Percentiles rank a stretch among this genome's conserved stretches.
Conservation (phyloP, 83 land plant species). For the Isoetes engelmannii region DNA sequence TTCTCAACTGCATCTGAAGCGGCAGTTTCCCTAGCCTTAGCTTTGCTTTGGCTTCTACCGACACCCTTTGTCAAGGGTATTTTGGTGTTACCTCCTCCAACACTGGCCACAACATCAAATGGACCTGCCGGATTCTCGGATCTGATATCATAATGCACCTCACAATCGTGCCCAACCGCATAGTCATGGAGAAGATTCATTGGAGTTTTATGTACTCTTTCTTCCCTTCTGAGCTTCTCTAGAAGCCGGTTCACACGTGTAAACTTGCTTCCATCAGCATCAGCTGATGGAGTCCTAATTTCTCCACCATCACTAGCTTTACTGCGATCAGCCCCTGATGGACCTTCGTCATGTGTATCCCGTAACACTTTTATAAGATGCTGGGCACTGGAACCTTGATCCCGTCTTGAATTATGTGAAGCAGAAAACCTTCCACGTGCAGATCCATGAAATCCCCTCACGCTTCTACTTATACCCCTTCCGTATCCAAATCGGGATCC, state of each 20-base stretch:
- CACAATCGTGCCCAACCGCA: conserved; percentile 19
- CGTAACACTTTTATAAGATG: too few relatives aligned
- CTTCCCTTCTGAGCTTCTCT: conserved; percentile 20
- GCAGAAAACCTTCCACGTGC: too few relatives aligned
- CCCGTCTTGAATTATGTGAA: too few relatives aligned
- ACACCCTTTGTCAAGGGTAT: conserved; percentile 15
- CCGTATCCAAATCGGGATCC: too few relatives aligned
- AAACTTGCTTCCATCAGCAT: too few relatives aligned
- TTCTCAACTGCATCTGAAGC: conserved; percentile 23
- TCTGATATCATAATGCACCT: conserved; percentile 18
- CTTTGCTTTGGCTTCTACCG: conserved; percentile 19
- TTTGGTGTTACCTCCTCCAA: neutral
- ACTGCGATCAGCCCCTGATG: too few relatives aligned
- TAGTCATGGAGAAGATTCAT: conserved; percentile 20
- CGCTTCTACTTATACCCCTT: too few relatives aligned
- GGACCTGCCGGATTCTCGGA: conserved; percentile 10
- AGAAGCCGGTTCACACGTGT: conserved; percentile 18
- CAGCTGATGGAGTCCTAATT: too few relatives aligned
- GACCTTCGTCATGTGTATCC: too few relatives aligned
- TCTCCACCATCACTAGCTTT: too few relatives aligned
- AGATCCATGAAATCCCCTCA: too few relatives aligned
- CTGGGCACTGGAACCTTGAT: too few relatives aligned
- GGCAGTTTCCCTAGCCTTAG: conserved; percentile 24
- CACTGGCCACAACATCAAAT: conserved; percentile 18
- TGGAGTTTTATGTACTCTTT: conserved; percentile 21